These are phyloP conservation scores for Pseudomassariella vexata DNA, from an alignment of 2,329 filamentous ascomycete species.

Conservation along the genomic window DNA sequence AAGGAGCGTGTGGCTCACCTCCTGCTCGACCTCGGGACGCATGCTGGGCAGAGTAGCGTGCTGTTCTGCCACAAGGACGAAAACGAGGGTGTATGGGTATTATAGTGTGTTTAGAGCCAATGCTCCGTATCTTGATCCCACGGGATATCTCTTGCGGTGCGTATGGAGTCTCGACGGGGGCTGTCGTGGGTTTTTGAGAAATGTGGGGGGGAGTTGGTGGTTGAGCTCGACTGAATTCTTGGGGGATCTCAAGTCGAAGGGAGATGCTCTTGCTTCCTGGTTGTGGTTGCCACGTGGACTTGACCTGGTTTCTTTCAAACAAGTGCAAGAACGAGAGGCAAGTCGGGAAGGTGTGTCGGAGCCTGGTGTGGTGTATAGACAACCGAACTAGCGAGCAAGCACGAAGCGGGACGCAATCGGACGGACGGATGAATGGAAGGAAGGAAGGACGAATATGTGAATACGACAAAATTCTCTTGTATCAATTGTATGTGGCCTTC, in stretches of 20 bases:
- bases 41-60: conserved; percentile 47
- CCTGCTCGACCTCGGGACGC: conserved; percentile 98
- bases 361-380: too few species aligned
- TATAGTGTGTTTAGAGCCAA: conserved; percentile 5
- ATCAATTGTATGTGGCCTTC: too few species aligned
- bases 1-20: conserved; percentile 95
- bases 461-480: too few species aligned
- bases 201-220: too few species aligned
- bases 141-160: conserved; percentile 6
- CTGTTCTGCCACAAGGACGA: conserved; percentile 10
- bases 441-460: conserved; percentile 1
- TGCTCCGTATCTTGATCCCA: conserved; percentile 4
- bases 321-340: conserved; percentile 1
- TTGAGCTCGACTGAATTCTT: too few species aligned
- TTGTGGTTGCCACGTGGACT: too few species aligned
- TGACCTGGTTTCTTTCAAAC: too few species aligned
- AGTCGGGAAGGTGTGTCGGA: conserved; percentile 2
- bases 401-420: neutral
- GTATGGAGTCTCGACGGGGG: conserved; percentile 3
- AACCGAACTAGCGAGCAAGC: conserved; percentile 4
- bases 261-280: too few species aligned
- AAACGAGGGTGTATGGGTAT: conserved; percentile 4
- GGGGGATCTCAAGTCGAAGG: too few species aligned
- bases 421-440: conserved; percentile 2
- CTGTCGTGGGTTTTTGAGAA: too few species aligned